These are phyloP conservation scores for Xylaria sp. DNA, from an alignment of 2,329 filamentous ascomycete species.

Conservation along the genomic window DNA sequence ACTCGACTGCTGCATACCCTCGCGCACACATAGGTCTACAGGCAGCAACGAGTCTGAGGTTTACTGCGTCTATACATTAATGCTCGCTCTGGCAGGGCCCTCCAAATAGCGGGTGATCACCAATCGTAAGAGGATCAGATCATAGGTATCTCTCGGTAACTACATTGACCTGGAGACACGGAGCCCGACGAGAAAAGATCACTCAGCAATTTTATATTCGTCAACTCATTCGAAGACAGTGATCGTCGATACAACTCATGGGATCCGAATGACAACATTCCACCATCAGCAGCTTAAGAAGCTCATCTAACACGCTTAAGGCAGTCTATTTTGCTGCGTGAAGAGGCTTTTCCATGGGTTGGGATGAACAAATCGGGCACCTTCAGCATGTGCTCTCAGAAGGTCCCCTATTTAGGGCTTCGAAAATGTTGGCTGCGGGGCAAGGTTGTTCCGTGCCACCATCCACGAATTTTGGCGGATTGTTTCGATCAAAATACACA, in stretches of 20 bases:
- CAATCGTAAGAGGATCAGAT: background rate
- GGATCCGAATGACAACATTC: background rate
- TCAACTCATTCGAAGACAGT: background rate
- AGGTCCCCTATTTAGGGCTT: slow-evolving; percentile 9
- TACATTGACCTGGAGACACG: background rate
- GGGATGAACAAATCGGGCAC: no score
- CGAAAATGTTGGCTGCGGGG: slow-evolving; percentile 22
- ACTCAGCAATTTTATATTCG: background rate
- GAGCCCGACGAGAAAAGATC: background rate
- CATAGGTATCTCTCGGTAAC: background rate
- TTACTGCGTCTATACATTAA: no score
- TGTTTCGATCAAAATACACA: background rate
- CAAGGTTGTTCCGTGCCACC: slow-evolving; percentile 34
- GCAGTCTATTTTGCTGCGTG: background rate
- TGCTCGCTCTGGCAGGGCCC: background rate
- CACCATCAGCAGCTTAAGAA: background rate
- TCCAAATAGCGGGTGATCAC: background rate
- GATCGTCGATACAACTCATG: no score
- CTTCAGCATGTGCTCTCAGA: background rate
- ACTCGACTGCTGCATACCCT: background rate
- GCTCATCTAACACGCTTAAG: background rate
- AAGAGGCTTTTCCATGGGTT: background rate
- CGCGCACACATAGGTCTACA: background rate
- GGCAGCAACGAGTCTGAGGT: background rate
- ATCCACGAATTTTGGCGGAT: slow-evolving; percentile 2